Conservation (phyloP, 106 monocot species). For the Acorus gramineus region DNA sequence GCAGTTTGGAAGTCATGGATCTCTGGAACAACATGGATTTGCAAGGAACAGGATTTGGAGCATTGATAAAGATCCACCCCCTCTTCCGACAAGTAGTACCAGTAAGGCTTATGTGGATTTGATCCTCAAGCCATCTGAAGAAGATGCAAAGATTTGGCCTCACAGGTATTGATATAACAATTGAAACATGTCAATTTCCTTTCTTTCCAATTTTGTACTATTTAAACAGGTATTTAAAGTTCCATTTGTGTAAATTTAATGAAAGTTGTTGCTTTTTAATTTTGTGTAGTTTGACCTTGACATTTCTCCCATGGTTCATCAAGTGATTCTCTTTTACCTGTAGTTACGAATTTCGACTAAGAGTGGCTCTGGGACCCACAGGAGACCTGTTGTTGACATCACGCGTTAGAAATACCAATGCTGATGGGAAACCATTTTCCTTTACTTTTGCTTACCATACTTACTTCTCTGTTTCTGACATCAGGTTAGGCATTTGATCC, state of each 20-base stretch:
- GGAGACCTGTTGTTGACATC: conserved; percentile 79
- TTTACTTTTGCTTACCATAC: conserved; percentile 83
- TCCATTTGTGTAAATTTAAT: no score
- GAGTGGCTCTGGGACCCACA: conserved; percentile 50
- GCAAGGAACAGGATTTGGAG: conserved; percentile 70
- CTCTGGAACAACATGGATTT: conserved; percentile 62
- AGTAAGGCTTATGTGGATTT: conserved; percentile 65
- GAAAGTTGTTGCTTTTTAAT: no score
- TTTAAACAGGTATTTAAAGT: no score
- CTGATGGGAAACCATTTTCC: conserved; percentile 64
- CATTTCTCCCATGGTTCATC: no score
- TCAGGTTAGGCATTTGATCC: conserved; percentile 38
- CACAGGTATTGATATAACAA: conserved; percentile 32
- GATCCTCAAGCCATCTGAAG: conserved; percentile 66
- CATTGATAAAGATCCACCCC: conserved; percentile 55
- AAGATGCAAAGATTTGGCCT: conserved; percentile 63
- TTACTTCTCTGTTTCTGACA: conserved; percentile 72
- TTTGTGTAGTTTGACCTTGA: no score
- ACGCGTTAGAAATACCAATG: conserved; percentile 68
- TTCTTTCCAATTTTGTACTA: no score
- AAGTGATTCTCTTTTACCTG: not conserved
- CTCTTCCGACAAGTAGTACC: conserved; percentile 38
- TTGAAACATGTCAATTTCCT: no score
- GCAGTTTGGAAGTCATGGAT: conserved; percentile 47
- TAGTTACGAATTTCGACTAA: conserved; percentile 74